Conservation (phyloP, 2,329 filamentous ascomycete genomes). For the Epichloe sp. region DNA sequence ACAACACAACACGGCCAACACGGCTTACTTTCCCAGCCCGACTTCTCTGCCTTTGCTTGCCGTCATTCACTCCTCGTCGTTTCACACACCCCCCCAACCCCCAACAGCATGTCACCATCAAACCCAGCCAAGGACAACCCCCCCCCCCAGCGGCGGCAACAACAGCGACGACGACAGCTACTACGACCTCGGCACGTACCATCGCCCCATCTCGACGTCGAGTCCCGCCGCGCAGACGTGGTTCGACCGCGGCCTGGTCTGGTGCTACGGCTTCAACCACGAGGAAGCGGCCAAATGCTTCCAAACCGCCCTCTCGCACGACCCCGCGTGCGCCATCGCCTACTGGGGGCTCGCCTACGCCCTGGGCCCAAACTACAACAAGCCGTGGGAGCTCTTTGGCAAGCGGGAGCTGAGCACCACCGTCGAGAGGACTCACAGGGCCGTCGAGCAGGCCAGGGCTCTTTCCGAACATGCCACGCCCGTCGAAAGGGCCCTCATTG, state of each 20-base stretch:
- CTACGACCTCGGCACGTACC: constrained; percentile 49
- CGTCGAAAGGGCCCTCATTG: constrained; percentile 48
- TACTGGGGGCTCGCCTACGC: constrained; percentile 61
- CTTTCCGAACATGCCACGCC: constrained; percentile 12
- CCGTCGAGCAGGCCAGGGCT: constrained; percentile 16
- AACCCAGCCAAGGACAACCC: background rate
- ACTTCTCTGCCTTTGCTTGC: background rate
- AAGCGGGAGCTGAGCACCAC: constrained; percentile 40
- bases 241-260: constrained; percentile 61
- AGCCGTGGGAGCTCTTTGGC: constrained; percentile 63
- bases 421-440: constrained; percentile 23
- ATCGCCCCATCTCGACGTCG: constrained; percentile 39
- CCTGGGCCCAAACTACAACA: constrained; percentile 64
- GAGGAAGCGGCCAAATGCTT: constrained; percentile 57
- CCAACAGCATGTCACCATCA: background rate
- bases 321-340: constrained; percentile 45
- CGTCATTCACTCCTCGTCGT: no score
- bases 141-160: background rate
- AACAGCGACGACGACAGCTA: constrained; percentile 26
- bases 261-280: constrained; percentile 67
- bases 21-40: background rate
- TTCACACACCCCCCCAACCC: background rate
- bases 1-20: background rate
- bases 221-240: constrained; percentile 43
- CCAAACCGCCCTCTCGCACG: constrained; percentile 39